Base-by-base conservation (phyloP, 805 yeast genomes). In the Huiozyma sinensis region DNA sequence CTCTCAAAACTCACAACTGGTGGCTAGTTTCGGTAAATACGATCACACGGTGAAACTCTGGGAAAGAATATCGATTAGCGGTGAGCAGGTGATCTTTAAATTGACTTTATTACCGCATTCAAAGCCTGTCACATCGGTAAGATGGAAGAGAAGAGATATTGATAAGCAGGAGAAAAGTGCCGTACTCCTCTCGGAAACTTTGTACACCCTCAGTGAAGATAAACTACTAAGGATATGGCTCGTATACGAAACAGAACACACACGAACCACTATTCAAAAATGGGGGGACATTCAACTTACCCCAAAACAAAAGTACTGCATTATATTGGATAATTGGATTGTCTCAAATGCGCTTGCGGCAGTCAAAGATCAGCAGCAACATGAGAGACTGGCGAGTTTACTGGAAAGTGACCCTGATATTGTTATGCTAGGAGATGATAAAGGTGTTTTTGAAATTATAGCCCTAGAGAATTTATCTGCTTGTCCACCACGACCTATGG, bases 11-110 rank as follows among this genome's bases (percentile, higher is more conserved):
- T 76, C 87, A 0, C 72, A 73, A 42, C 68, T 79, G 38, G 76
- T 88, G 17, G 83, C 88, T 7, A 72, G 81, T 40, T 70, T 75
- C 34, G 79, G 83, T 0, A 67, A 66, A 36, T 75, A 72, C 57
- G 95, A 86, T 58, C 68, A 69, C 33, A 66, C 83, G 10, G 78
- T 85, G 29, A 86, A 85, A 56, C 68, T 86, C 2, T 89, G 95
- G 95, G 71, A 79, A 43, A 67, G 96, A 41, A 69, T 78, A 6
- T 73, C 82, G 6, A 84, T 79, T 54, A 87, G 83, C 32, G 71
- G 73, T 28, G 77, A 75, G 33, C 72, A 77, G 35, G 71, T 80
- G 6, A 70, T 71, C 28, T 87, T 86, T 57, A 92, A 83, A 52
- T 65, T 86, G 48, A 65, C 77, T 0, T 80, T 83, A 52, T 63